Percentiles rank a stretch among this genome's conserved stretches.
Evolutionary conservation across 1,139 yeast species (phyloP).

Genomic region (Debaryomyces sp.): DNA sequence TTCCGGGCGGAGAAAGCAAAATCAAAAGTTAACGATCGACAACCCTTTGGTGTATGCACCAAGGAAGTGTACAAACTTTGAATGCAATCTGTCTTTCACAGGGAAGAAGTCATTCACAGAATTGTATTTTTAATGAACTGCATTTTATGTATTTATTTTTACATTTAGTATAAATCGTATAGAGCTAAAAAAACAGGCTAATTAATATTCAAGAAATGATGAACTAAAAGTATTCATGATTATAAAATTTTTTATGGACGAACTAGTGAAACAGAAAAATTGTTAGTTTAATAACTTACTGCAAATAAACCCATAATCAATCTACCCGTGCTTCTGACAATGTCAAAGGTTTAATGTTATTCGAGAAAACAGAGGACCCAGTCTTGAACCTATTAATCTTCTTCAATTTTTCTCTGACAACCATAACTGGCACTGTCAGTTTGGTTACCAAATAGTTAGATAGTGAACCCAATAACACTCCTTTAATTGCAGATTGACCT

Average conservation of each 20-base stretch:
- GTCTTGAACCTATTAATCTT: conserved; percentile 64
- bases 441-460: conserved; percentile 77
- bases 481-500: conserved; percentile 75
- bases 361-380: conserved; percentile 49
- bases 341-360: conserved; percentile 52
- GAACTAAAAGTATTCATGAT: neutral
- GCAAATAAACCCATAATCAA: conserved; percentile 17
- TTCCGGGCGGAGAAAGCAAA: conserved; percentile 18
- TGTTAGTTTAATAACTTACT: neutral
- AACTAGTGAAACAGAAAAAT: neutral
- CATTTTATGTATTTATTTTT: neutral
- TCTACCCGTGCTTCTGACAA: conserved; percentile 54
- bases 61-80: conserved; percentile 43
- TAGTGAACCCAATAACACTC: conserved; percentile 74
- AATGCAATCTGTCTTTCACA: conserved; percentile 40
- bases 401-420: conserved; percentile 80
- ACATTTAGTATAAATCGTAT: neutral
- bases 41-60: conserved; percentile 56
- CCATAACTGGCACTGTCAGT: conserved; percentile 87
- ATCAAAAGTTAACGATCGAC: conserved; percentile 30
- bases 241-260: neutral
- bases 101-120: conserved; percentile 40
- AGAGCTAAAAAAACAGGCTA: neutral
- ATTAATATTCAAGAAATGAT: neutral
- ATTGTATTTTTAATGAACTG: conserved; percentile 28